Base-by-base conservation (phyloP, 2,329 filamentous ascomycete species). In the Endoconidiophora laricicola region DNA sequence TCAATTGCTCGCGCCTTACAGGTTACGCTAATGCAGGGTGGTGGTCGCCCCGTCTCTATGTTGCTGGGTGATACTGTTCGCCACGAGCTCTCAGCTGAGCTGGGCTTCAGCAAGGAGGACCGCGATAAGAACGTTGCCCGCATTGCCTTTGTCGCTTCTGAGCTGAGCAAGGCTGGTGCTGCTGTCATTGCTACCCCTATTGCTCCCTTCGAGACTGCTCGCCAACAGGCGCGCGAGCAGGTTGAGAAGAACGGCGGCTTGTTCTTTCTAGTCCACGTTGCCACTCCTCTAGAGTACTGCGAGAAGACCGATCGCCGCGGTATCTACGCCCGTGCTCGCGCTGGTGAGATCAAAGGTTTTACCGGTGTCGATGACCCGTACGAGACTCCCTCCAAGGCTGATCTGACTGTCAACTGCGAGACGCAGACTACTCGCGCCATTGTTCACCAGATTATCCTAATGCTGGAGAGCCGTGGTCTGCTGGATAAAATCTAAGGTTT, bases 331-430 rank as follows among this genome's bases (percentile, higher is more conserved):
- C 77, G 78, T 63, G 91, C 91, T 39, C 78, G 91, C 55, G 75
- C 73, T 18, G 91, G 91, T 52, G 84, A 94, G 71, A 93, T 98
- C 68, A 91, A 88, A 78, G 88, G 88, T 56, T 98, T 98, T 76
- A 98, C 91, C 6, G 91, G 91, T 60, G 87, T 98, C 52, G 90
- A 96, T 63, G 90, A 96, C 70, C 88, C 91, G 45, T 98, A 98
- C 63, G 91, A 98, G 79, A 63, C 66, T 20, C 91, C 91, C 7
- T 60, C 68, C 57, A 87, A 90, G 68, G 77, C 88, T 29, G 80
- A 96, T 63, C 72, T 98, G 56, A 78, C 79, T 4, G 90, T 96
- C 38, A 83, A 96, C 65, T 65, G 82, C 50, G 81, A 84, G 68
- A 91, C 83, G 75, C 86, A 85, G 67, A 84, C 79, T 57, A 88